Percentiles rank a stretch among this genome's conserved stretches.
Conservation (phyloP, 2,329 filamentous ascomycete genomes). For the Dothistroma pini region DNA sequence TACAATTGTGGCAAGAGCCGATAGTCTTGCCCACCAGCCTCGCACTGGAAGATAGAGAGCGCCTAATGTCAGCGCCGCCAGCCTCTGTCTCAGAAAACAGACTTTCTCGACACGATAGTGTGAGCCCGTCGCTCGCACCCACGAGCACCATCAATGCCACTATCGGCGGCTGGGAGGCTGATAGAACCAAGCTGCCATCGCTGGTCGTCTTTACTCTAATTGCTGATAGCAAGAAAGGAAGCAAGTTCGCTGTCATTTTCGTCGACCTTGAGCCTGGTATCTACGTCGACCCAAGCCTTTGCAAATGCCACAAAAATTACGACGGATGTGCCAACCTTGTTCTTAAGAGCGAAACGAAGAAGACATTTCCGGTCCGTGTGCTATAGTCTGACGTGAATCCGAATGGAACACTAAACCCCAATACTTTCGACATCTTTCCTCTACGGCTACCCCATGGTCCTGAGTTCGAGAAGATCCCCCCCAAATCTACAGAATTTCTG, state of each 20-base stretch:
- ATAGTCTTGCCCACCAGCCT: conserved; percentile 5
- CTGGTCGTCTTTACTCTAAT: conserved; percentile 18
- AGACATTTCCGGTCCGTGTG: conserved; percentile 9
- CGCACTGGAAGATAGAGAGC: background rate
- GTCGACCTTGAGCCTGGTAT: conserved; percentile 15
- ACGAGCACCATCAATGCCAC: conserved; percentile 13
- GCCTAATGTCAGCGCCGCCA: background rate
- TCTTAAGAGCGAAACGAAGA: conserved; percentile 12
- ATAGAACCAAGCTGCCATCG: conserved; percentile 10
- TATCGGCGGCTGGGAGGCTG: conserved; percentile 16
- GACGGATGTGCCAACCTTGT: conserved; percentile 19
- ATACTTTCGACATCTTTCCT: conserved; percentile 23
- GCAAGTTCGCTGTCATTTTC: conserved; percentile 14
- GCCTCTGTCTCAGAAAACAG: conserved; percentile 2
- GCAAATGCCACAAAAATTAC: conserved; percentile 15
- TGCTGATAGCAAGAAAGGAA: conserved; percentile 4
- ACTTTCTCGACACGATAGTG: conserved; percentile 10
- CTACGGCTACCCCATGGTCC: conserved; percentile 14
- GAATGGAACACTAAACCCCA: conserved; percentile 16
- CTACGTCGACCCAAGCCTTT: conserved; percentile 15
- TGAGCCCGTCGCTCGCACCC: conserved; percentile 12
- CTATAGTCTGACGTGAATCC: conserved; percentile 14
- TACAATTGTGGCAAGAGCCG: conserved; percentile 23
- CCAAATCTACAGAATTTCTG: conserved; percentile 17
- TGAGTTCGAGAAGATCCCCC: conserved; percentile 1